Conservation (phyloP, 805 yeast species). For the Torulaspora gathmanii region DNA sequence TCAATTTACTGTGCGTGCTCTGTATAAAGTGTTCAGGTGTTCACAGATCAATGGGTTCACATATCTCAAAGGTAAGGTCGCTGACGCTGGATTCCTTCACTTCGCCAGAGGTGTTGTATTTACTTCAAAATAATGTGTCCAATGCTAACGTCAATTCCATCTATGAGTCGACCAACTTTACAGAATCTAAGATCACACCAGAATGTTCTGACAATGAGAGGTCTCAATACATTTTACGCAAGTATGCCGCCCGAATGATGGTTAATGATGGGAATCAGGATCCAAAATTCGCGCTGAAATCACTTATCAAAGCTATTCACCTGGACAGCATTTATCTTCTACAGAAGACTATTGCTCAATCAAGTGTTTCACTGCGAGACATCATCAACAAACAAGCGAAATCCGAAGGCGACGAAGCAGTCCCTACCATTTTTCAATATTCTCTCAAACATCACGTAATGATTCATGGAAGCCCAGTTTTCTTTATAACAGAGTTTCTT, state of each 20-base stretch:
- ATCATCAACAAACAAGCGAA: slow-evolving; percentile 13
- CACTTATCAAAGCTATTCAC: slow-evolving; percentile 50
- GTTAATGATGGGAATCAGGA: slow-evolving; percentile 12
- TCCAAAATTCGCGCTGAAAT: slow-evolving; percentile 30
- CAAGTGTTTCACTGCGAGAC: slow-evolving; percentile 13
- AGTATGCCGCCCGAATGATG: slow-evolving; percentile 55
- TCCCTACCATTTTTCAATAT: slow-evolving; percentile 41
- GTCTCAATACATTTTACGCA: slow-evolving; percentile 54
- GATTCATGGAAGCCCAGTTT: slow-evolving; percentile 35
- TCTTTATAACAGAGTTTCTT: slow-evolving; percentile 52
- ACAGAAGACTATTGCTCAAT: slow-evolving; percentile 26
- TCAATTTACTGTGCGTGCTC: slow-evolving; percentile 63
- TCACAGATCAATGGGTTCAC: slow-evolving; percentile 84
- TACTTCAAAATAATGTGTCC: slow-evolving; percentile 50
- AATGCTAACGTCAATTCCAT: slow-evolving; percentile 55
- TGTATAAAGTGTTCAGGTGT: slow-evolving; percentile 85
- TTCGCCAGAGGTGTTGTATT: slow-evolving; percentile 50
- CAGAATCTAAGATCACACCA: slow-evolving; percentile 31
- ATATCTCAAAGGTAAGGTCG: slow-evolving; percentile 72
- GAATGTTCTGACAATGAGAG: slow-evolving; percentile 45
- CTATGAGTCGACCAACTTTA: slow-evolving; percentile 44
- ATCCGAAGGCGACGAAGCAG: slow-evolving; percentile 17
- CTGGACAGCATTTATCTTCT: slow-evolving; percentile 38
- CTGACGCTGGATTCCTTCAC: slow-evolving; percentile 66
- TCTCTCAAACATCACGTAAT: slow-evolving; percentile 46